Evolutionary conservation across 1,284 basidiomycete species (phyloP).

Genomic region (Cryptococcus floricola): DNA sequence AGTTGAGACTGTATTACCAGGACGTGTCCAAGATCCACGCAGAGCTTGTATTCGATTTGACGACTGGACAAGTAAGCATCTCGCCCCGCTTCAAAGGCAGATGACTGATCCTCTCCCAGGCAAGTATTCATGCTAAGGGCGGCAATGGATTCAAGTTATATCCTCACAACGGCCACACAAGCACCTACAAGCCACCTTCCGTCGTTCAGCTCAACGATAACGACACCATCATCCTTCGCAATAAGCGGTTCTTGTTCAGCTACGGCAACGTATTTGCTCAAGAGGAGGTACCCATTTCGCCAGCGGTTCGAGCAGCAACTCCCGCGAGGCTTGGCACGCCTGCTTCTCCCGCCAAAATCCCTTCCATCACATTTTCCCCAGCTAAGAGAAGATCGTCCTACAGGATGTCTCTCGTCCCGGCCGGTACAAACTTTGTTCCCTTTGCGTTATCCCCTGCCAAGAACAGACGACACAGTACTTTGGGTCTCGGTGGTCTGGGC

Average conservation of each 20-base stretch:
- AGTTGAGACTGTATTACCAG: conserved; percentile 44
- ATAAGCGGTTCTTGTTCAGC: conserved; percentile 45
- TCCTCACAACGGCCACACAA: conserved; percentile 9
- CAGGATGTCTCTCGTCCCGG: conserved; percentile 40
- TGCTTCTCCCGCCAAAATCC: background rate
- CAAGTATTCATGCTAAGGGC: conserved; percentile 36
- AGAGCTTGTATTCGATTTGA: conserved; percentile 42
- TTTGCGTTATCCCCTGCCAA: conserved; percentile 26
- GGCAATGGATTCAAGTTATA: conserved; percentile 32
- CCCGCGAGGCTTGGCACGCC: background rate
- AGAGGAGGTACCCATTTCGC: conserved; percentile 2
- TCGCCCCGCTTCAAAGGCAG: background rate
- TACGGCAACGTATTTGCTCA: conserved; percentile 20
- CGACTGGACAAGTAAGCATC: conserved; percentile 32
- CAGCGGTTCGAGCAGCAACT: conserved; percentile 1
- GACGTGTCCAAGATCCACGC: conserved; percentile 47
- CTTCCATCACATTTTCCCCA: background rate
- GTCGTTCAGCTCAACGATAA: conserved; percentile 25
- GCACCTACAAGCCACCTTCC: conserved; percentile 21
- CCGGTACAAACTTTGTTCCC: conserved; percentile 38
- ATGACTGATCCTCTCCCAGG: conserved; percentile 17
- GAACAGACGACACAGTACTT: conserved; percentile 19
- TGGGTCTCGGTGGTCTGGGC: conserved; percentile 10
- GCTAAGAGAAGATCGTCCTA: conserved; percentile 26
- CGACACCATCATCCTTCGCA: conserved; percentile 41